Evolutionary conservation across 78 protist species (phyloP).

Genomic region (Speleostelium caveatum): DNA sequence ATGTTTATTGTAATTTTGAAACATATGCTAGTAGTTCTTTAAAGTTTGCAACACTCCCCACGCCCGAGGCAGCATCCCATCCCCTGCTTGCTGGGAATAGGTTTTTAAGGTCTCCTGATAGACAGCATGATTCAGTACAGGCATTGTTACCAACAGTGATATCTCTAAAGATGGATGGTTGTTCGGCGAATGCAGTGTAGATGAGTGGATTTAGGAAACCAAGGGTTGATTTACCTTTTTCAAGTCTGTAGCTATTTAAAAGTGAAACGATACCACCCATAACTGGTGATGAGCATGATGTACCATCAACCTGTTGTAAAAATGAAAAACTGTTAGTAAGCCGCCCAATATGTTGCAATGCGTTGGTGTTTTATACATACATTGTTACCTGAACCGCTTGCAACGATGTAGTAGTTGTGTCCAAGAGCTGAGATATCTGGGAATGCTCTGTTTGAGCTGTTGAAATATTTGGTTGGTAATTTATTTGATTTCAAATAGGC

Average conservation of each 20-base stretch:
- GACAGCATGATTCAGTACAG: conserved; percentile 44
- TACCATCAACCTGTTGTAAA: conserved; percentile 64
- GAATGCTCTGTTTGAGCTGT: conserved; percentile 72
- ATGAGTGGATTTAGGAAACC: conserved; percentile 81
- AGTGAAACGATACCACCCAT: conserved; percentile 65
- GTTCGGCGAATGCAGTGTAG: neutral
- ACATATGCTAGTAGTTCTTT: no score
- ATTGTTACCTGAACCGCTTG: neutral
- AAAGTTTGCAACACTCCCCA: no score
- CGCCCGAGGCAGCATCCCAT: conserved; percentile 78
- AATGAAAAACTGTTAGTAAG: no score
- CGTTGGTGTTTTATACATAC: no score
- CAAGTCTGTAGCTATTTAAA: conserved; percentile 53
- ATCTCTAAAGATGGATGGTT: conserved; percentile 39
- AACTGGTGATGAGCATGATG: conserved; percentile 76
- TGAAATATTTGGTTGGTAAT: conserved; percentile 43
- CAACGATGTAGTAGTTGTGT: conserved; percentile 59
- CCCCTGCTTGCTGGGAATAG: conserved; percentile 63
- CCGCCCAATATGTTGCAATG: no score
- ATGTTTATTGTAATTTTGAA: no score
- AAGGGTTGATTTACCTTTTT: conserved; percentile 16
- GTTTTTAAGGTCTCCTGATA: no score
- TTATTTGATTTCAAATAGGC: conserved; percentile 21
- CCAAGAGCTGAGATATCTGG: conserved; percentile 82
- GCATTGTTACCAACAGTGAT: conserved; percentile 68